Evolutionary conservation across 2,329 filamentous ascomycete species (phyloP), one percentile per base, ranked within the genome.

Genomic region (Neofusicoccum ribis): DNA sequence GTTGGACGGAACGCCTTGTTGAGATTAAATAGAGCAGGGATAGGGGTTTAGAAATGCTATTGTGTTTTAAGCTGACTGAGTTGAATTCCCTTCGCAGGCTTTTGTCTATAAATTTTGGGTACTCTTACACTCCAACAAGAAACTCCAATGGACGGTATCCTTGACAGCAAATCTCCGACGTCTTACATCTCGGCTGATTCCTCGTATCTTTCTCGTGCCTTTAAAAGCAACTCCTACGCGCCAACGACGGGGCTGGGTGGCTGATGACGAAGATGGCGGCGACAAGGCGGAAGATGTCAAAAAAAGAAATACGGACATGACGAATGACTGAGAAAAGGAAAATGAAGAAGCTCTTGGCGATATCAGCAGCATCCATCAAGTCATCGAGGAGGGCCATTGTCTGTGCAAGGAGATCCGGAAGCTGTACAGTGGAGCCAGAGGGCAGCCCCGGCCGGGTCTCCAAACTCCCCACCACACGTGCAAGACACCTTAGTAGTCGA

Each of bases 401-500:
- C 6, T 34, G 54, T 17, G 15, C 8, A 20, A n/a, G 39, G 41
- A 20, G 41, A 46, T n/a, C 39, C 27, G 54, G 15, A 17, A 3
- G 54, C 41, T 46, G 17, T 59, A 44, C 39, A 20, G 14, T 3
- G 27, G 44, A 23, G 37, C 12, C 7, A 9, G 11, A n/a, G 8
- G 44, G 11, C 17, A 23, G 14, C 31, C 31, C 43, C 31, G 31
- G 39, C 15, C 54, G 27, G 9, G 27, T 36, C n/a, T 7, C 5
- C 20, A 23, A 23, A 14, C 5, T 23, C 14, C 12, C 14, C 7
- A 17, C 5, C 6, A n/a, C 23, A 59, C 23, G 39, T 5, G 27
- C 27, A 31, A 31, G 27, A 31, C 27, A 31, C 27, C 27, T 31
- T 66, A 72, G 59, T 72, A 72, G 64, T 69, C 69, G 27, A 34